phyloP scores from a whole-genome alignment of 495 filamentous ascomycete genomes.

The Neurospora sp. region DNA sequence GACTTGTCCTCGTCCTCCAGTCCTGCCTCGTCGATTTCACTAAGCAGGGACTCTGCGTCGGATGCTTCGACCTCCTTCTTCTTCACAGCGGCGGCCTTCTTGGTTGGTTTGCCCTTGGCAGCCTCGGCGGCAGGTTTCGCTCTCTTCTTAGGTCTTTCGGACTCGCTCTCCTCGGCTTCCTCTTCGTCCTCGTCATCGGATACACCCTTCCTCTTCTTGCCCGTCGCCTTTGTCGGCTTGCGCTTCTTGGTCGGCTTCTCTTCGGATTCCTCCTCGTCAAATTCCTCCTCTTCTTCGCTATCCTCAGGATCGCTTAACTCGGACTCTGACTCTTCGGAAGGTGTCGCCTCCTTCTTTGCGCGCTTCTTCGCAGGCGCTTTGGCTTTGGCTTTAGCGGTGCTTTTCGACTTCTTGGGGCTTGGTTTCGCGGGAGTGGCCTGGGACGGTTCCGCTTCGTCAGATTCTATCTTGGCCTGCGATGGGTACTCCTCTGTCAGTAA shows the following conservation, averaged over 20 bases:
- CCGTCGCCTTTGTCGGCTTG: constrained; percentile 22
- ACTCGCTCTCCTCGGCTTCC: constrained; percentile 5
- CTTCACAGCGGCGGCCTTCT: not conserved
- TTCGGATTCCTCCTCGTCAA: not conserved
- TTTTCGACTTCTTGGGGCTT: constrained; percentile 7
- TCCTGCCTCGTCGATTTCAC: not conserved
- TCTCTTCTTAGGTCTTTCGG: constrained; percentile 7
- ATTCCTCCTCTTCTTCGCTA: constrained; percentile 7
- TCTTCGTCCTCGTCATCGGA: constrained; percentile 30
- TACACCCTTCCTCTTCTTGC: constrained; percentile 15
- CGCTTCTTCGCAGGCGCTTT: constrained; percentile 6
- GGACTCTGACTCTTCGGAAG: constrained; percentile 8
- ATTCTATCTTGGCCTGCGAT: constrained; percentile 1
- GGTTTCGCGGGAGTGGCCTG: constrained; percentile 13
- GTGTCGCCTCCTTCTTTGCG: constrained; percentile 4
- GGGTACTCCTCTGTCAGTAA: not conserved
- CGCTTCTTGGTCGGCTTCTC: constrained; percentile 19
- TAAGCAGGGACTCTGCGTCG: constrained; percentile 2
- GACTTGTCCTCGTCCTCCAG: not conserved
- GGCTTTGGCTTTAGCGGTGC: constrained; percentile 3
- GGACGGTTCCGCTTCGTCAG: constrained; percentile 1
- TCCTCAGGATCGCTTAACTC: constrained; percentile 11
- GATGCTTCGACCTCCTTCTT: not conserved
- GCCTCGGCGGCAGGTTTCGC: constrained; percentile 1
- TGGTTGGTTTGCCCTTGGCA: not conserved